Percentiles rank a stretch among this genome's conserved stretches.
Evolutionary conservation across 129 eudicot genomes (phyloP).

Genomic region (Centella asiatica): DNA sequence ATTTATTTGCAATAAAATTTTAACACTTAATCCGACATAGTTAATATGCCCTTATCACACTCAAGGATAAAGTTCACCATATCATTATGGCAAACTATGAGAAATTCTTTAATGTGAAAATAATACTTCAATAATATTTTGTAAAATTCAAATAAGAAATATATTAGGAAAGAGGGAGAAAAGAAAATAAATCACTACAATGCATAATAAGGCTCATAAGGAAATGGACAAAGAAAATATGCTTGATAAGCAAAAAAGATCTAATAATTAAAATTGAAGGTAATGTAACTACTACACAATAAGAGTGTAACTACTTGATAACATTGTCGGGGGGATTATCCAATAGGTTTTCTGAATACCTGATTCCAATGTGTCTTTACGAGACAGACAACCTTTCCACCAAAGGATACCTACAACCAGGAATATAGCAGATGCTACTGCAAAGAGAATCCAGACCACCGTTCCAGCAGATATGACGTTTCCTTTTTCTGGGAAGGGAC

Average conservation of each 20-base stretch:
- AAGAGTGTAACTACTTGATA: background rate
- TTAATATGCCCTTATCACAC: too few species aligned
- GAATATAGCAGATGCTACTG: constrained; percentile 20
- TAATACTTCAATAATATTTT: too few species aligned
- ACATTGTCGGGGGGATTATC: background rate
- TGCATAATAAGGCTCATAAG: background rate
- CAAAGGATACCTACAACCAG: constrained; percentile 22
- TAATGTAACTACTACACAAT: too few species aligned
- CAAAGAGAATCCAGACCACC: constrained; percentile 23
- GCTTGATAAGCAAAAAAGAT: background rate
- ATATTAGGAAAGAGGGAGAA: too few species aligned
- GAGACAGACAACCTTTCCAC: constrained; percentile 23
- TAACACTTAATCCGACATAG: background rate
- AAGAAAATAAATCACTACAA: background rate
- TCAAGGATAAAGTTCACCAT: too few species aligned
- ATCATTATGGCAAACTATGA: too few species aligned
- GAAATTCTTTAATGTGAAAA: too few species aligned
- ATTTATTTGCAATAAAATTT: background rate
- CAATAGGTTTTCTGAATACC: constrained; percentile 4
- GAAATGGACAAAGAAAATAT: too few species aligned
- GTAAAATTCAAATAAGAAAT: too few species aligned
- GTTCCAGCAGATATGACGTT: constrained; percentile 9
- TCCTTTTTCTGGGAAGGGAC: constrained; percentile 13
- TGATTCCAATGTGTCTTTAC: constrained; percentile 6
- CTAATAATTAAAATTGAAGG: background rate